Evolutionary conservation across 345 rosid species (phyloP), one percentile per base, ranked within the genome.

Genomic region (Boechera retrofracta): DNA sequence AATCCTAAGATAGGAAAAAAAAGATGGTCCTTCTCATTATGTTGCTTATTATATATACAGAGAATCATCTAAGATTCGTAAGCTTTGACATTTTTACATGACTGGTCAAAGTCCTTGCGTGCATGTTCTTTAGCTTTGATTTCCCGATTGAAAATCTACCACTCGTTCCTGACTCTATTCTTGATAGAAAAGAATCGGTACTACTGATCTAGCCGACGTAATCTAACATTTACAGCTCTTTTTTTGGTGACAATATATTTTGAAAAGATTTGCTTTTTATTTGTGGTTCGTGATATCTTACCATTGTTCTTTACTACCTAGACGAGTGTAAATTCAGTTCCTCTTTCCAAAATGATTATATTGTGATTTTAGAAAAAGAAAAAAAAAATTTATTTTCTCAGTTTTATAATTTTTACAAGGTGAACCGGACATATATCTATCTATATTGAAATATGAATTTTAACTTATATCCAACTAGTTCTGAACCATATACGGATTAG

Each of bases 121-220:
- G 21, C 52, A 47, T 42, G 45, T 71, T 71, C 31, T 57, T 57
- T 70, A 44, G 54, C 74, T 56, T 69, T 44, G 33, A 11, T 58
- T 71, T 71, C n/a, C 35, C 47, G 67, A 67, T 28, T 59, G 38
- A 31, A 35, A 35, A 60, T 48, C 39, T 26, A 72, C 68, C 59
- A 49, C 51, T 60, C n/a, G 16, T 49, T 72, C 68, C 47, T 59
- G 75, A 15, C 12, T 33, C 67, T 31, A 71, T 72, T 72, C 39
- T 60, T 60, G 38, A 72, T 72, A 72, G 67, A 72, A 60, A 16
- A 72, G 28, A 71, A 60, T 71, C 75, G 10, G 38, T 72, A 48
- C 38, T 60, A 48, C 38, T 60, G 36, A 71, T 71, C 56, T 33
- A 71, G 24, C 67, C 58, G 58, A 47, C 75, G 26, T 71, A 33